Percentiles rank a stretch among this genome's conserved stretches.
Evolutionary conservation across 768 basidiomycete species (phyloP).

Genomic region (Xerocomellus chrysenteron): DNA sequence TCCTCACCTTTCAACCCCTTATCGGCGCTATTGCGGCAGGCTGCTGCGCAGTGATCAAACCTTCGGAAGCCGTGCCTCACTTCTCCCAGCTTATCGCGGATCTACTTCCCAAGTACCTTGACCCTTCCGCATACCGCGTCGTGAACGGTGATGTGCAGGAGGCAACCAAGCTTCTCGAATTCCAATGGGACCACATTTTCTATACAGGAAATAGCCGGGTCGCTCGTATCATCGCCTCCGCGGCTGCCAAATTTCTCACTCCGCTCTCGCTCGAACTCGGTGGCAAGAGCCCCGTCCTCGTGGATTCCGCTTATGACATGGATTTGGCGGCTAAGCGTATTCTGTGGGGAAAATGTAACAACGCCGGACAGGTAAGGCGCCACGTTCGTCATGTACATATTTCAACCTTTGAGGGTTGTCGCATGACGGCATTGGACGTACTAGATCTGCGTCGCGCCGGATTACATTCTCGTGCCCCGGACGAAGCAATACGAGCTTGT

Average conservation of each 20-base stretch:
- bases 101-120: conserved; percentile 57
- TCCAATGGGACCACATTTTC: conserved; percentile 37
- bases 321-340: conserved; percentile 60
- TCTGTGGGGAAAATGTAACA: conserved; percentile 63
- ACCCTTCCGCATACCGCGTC: conserved; percentile 48
- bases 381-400: neutral
- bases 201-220: conserved; percentile 38
- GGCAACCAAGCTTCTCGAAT: conserved; percentile 32
- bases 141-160: conserved; percentile 49
- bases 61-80: conserved; percentile 55
- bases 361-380: conserved; percentile 57
- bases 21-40: conserved; percentile 76
- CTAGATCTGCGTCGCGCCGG: conserved; percentile 43
- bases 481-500: conserved; percentile 48
- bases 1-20: conserved; percentile 55
- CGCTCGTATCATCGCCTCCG: conserved; percentile 24
- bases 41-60: conserved; percentile 64
- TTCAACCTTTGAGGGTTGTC: neutral
- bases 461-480: conserved; percentile 45
- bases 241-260: conserved; percentile 34
- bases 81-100: conserved; percentile 50
- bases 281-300: conserved; percentile 46
- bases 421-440: neutral
- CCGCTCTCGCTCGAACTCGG: conserved; percentile 34
- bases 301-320: conserved; percentile 43